Base-by-base conservation (phyloP, 257 asterid species). In the Vinca minor region DNA sequence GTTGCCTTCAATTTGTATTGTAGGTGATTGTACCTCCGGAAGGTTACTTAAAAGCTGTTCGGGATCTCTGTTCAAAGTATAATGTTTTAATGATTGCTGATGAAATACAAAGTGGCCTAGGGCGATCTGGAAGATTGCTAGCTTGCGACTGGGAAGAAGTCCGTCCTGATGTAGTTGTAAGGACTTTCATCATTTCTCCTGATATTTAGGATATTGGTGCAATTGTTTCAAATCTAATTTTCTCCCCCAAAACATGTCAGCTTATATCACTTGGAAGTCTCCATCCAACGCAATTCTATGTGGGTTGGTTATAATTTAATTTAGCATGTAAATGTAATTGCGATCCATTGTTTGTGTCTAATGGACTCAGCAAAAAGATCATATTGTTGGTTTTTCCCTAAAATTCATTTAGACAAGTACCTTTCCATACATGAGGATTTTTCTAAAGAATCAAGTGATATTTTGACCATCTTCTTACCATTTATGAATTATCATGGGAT, bases 61-160 rank as follows among this genome's bases (percentile, higher is more conserved):
- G 95, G 77, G 87, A 83, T 69, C 96, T 89, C 70, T 92, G 98
- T 87, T 72, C 95, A 47, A 85, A 85, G 72, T 87, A 81, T 73
- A 89, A 87, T 52, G 60, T 89, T 71, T 66, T 92, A 70, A 92
- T 92, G 98, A 92, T 89, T 74, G 98, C 96, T 74, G 98, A 92
- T 70, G 95, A 92, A 72, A 89, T 92, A 72, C 97, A 92, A 87
- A 87, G 97, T 78, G 98, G 98, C 49, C 79, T 92, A 72, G 97
- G 93, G 65, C 91, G 97, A 29, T 85, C 98, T 21, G 98, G 98
- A 55, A 84, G 80, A 78, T 59, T 85, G 78, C 78, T 92, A 67
- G 98, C 97, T 29, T 90, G 95, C 74, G 98, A 92, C 38, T 87
- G 97, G 98, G 97, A 92, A 76, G 84, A 75, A 44, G 88, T 87